Base-by-base conservation (phyloP, 164 flowering plant genomes). In the Macadamia integrifolia region DNA sequence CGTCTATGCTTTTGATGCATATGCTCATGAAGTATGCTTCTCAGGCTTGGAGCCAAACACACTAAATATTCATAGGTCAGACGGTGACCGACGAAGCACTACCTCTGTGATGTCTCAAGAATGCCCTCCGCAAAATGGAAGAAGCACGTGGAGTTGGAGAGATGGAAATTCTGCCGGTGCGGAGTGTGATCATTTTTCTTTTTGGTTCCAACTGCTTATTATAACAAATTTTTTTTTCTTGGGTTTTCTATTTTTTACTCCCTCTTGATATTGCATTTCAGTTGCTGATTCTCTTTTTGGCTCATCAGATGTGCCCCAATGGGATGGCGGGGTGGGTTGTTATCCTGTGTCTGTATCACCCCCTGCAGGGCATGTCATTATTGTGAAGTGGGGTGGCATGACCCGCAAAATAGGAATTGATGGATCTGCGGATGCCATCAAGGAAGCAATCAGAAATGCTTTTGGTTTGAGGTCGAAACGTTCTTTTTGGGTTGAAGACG, bases 401-500 rank as follows among this genome's bases (percentile, higher is more conserved):
- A 74, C 76, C 28, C 69, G 82, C 56, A 71, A 71, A 43, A 72
- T 79, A 59, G 80, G 80, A 17, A 79, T 76, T 48, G 82, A 79
- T 62, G 82, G 82, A 64, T 71, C 76, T 35, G 71, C 78, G 7
- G 76, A 66, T 68, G 82, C 82, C 55, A 76, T 79, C 28, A 79
- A 74, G 49, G 78, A 76, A 31, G 76, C 80, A 9, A 76, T 79
- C 68, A 74, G 52, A 62, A 66, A 69, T 48, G 74, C 80, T 30
- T 79, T 79, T 68, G 67, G 78, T 60, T 65, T 79, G 60, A 74
- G 82, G 64, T 69, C 80, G 6, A 76, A 68, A 66, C 67, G 82
- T 15, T 69, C 77, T 50, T 79, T 79, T 69, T 79, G 80, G 82
- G 42, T 79, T 58, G 82, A 79, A 72, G 82, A 79, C 61, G 80